A percentile compares a stretch with the other conserved stretches of the same genome.
Evolutionary conservation across 164 flowering plant genomes (phyloP).

Genomic region (Chimonanthus salicifolius): DNA sequence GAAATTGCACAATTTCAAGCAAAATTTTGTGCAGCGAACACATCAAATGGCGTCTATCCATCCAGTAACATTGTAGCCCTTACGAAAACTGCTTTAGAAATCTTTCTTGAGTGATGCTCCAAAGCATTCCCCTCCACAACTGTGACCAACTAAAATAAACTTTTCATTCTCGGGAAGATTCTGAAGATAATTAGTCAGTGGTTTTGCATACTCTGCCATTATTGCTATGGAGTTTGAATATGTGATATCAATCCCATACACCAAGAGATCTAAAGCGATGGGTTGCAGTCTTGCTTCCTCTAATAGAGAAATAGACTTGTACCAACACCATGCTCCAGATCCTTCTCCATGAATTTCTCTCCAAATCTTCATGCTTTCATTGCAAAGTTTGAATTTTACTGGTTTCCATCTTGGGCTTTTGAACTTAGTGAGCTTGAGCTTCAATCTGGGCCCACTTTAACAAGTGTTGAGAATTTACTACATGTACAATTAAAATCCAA

Average conservation of each 20-base stretch:
- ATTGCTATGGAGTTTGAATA: conserved; percentile 52
- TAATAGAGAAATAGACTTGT: conserved; percentile 75
- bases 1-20: conserved; percentile 72
- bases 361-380: no score
- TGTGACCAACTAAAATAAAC: conserved; percentile 97
- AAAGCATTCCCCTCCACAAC: conserved; percentile 92
- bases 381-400: no score
- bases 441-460: no score
- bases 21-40: conserved; percentile 79
- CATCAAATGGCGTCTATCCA: conserved; percentile 89
- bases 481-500: no score
- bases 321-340: conserved; percentile 99
- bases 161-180: conserved; percentile 74
- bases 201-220: conserved; percentile 72
- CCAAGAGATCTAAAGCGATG: conserved; percentile 69
- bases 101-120: conserved; percentile 62
- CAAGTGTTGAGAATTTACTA: no score
- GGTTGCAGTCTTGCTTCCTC: conserved; percentile 79
- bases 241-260: conserved; percentile 70
- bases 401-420: no score
- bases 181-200: conserved; percentile 57
- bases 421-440: no score
- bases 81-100: conserved; percentile 78
- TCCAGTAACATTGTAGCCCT: conserved; percentile 85
- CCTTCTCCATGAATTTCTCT: conserved; percentile 79